Base-by-base conservation (phyloP, 805 yeast genomes). In the Myxozyma udenii region DNA sequence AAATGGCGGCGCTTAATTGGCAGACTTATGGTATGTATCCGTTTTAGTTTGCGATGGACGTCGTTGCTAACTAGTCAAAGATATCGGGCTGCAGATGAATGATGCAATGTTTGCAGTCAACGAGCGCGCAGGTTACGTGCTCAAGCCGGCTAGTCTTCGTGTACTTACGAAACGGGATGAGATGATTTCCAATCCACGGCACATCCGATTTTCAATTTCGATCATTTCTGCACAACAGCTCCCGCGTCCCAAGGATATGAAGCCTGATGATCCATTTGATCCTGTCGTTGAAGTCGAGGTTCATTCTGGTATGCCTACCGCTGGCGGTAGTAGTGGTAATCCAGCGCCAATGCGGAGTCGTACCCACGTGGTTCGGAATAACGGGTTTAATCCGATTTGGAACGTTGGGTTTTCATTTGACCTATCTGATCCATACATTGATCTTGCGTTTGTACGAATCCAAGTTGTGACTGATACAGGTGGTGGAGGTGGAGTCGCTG, bases 321-420 rank as follows among this genome's bases (percentile, higher is more conserved):
- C 26, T 18, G 12, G 12, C 12, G 4, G n/a, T 14, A n/a, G n/a
- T n/a, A n/a, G n/a, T n/a, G n/a, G n/a, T n/a, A n/a, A n/a, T n/a
- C 22, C 26, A 16, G 23, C 43, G 14, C 37, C 46, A 3, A 26
- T 43, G 3, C 46, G 53, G 5, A 41, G 40, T 46, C 46, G 62
- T 32, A 70, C 79, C 0, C 52, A 64, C 2, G 51, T 60, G 1
- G 76, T 84, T 1, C 64, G 66, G 4, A 81, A 79, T 44, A 89
- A 90, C 68, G 97, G 97, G 0, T 87, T 87, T 69, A 88, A 86
- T 63, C 97, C 97, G 0, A 68, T 76, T 4, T 91, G 97, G 97
- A 79, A 83, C 55, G 74, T 77, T 44, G 66, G 64, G 3, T 75
- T 82, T 54, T 76, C 77, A 55, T 68, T 79, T 2, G 71, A 69